Evolutionary conservation across 169 alveolate genomes (phyloP), one percentile per base, ranked within the genome.

Genomic region (Plasmodium vivax): DNA sequence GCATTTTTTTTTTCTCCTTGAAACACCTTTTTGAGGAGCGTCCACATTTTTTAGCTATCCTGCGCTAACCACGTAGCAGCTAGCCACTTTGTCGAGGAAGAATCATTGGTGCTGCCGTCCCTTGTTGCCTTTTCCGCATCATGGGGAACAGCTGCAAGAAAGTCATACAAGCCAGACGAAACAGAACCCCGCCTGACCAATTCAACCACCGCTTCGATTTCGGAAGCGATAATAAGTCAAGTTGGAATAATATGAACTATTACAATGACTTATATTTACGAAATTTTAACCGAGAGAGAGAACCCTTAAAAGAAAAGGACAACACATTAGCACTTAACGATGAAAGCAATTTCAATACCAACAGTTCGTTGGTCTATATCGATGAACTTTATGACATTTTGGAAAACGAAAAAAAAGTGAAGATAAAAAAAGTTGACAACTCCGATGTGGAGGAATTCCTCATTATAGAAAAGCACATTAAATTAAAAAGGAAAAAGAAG

Each of bases 71-170:
- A 62, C 77, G 16, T 62, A 23, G 14, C 38, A 62, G 36, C 23
- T 62, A 62, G 16, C 36, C 30, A 62, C 77, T 1, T 62, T 27
- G 30, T 27, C 77, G 12, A 7, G n/a, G 77, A 62, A 62, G 14
- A 62, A 23, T 5, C 36, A 3, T 62, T 62, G 77, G 77, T 62
- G 77, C 38, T 62, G 3, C 77, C 77, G 27, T 23, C 27, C 27
- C 27, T 23, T 23, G 27, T 0, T 23, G 27, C 27, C 27, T 62
- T 19, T n/a, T 62, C 36, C 36, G 1, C 77, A 85, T n/a, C 38
- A 88, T 88, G 94, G 94, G 94, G 38, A 88, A 88, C 82, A 62
- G 94, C 23, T 88, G 94, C 56, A 77, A 79, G 74, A 88, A 88
- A 58, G 51, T 79, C 32, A 41, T 77, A 27, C 23, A 81, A 71